Evolutionary conservation across 345 rosid species (phyloP), one percentile per base, ranked within the genome.

Genomic region (Aegle marmelos): DNA sequence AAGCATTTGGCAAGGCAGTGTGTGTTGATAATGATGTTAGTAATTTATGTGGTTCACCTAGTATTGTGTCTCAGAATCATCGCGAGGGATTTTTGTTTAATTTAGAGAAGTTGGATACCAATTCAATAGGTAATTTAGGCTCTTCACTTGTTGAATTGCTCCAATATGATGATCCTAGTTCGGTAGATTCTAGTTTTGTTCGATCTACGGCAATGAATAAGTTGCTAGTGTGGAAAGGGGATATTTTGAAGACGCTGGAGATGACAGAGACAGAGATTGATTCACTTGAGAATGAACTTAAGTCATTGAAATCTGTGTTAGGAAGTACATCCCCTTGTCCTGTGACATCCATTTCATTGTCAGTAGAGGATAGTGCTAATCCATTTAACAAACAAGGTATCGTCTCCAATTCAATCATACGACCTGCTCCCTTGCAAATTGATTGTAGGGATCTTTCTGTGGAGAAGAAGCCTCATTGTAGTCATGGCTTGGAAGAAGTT

Each of bases 211-310:
- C 89, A 34, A 72, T 89, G 88, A 90, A 79, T 80, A 91, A 87
- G 82, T 84, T 97, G 85, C 85, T 90, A 79, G 50, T 85, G 21
- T 89, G 84, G 90, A 97, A 91, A 83, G 80, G 84, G 67, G 91
- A 92, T 61, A 74, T 89, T 76, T 87, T 85, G 77, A 97, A 94
- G 86, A 88, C 83, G 28, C 69, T 97, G 83, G 98, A 91, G 86
- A 77, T 77, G 82, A 91, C 93, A 0, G 99, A 97, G 76, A 85
- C 91, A 41, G 96, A 97, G 88, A 93, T 97, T 85, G 99, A 94
- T 81, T 88, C 81, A 2, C 94, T 91, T 77, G 99, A 94, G 84
- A 93, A 78, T 83, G 93, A 94, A 79, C 89, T 87, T 1, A 89
- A 85, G 90, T 74, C 74, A 5, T 80, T 93, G 83, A 82, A 82